These are phyloP conservation scores for Luffa aegyptiaca DNA, from an alignment of 306 rosid genomes.

Conservation along the genomic window DNA sequence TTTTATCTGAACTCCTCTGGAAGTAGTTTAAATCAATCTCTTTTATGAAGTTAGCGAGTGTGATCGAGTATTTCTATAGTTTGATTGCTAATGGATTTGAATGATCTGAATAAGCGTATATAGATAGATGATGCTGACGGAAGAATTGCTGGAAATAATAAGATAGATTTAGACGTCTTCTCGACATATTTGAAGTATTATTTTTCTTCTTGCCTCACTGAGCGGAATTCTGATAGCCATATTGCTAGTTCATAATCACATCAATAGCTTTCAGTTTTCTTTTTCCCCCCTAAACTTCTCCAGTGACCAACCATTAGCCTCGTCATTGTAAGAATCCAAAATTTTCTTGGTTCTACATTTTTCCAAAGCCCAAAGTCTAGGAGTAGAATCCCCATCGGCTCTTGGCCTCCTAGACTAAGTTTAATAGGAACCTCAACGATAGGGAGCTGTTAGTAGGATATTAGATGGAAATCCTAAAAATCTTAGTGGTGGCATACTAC, in stretches of 20 bases:
- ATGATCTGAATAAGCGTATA: not conserved
- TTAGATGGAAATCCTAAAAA: not conserved
- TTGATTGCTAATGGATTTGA: not conserved
- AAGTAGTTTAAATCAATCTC: not conserved
- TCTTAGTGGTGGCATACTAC: too few species aligned
- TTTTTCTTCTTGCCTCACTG: not conserved
- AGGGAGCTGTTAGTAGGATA: not conserved
- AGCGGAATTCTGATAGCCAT: not conserved
- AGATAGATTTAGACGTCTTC: not conserved
- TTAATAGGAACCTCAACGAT: not conserved
- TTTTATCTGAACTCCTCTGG: not conserved
- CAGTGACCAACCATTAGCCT: not conserved
- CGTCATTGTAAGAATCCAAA: not conserved
- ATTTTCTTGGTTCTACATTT: not conserved
- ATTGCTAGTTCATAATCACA: not conserved
- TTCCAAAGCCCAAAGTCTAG: not conserved
- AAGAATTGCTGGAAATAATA: not conserved
- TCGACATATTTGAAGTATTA: not conserved
- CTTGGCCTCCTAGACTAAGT: not conserved
- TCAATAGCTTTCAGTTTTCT: not conserved
- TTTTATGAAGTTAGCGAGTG: not conserved
- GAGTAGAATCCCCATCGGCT: not conserved
- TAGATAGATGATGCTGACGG: not conserved
- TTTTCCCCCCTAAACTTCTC: too few species aligned
- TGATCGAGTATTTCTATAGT: not conserved